Evolutionary conservation across 495 filamentous ascomycete genomes (phyloP).

Genomic region (Lophiotrema nucula): DNA sequence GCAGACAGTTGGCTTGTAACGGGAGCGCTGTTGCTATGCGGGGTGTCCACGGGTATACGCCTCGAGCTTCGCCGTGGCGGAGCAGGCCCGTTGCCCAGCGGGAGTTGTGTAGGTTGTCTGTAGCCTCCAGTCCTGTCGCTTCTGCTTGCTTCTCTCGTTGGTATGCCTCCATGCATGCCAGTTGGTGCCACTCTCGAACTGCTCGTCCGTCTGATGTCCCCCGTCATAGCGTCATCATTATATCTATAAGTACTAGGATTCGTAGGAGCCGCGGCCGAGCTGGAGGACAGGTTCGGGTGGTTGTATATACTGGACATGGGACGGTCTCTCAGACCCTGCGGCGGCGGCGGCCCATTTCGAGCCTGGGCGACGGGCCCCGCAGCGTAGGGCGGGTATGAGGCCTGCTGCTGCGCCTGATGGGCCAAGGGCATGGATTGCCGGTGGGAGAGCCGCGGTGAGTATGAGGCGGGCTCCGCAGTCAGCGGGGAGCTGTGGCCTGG

Average conservation of each 20-base stretch:
- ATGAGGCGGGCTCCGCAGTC: constrained; percentile 10
- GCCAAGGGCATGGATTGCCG: constrained; percentile 41
- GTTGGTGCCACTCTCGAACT: constrained; percentile 62
- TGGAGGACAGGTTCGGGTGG: constrained; percentile 42
- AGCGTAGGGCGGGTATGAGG: constrained; percentile 50
- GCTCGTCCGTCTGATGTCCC: constrained; percentile 59
- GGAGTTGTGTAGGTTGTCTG: constrained; percentile 54
- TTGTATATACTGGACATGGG: constrained; percentile 42
- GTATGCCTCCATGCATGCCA: constrained; percentile 63
- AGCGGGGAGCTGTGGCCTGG: constrained; percentile 19
- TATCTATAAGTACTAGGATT: constrained; percentile 41
- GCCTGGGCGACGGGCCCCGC: constrained; percentile 12
- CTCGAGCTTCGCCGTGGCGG: constrained; percentile 66
- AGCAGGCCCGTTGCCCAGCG: constrained; percentile 53
- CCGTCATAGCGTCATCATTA: constrained; percentile 37
- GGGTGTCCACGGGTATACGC: constrained; percentile 54
- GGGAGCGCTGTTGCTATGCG: constrained; percentile 41
- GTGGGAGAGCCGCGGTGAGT: constrained; percentile 29
- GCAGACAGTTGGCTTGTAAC: constrained; percentile 41
- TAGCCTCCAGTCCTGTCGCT: constrained; percentile 63
- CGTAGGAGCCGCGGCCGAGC: constrained; percentile 30
- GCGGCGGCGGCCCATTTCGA: constrained; percentile 23
- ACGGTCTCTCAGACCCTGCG: constrained; percentile 5
- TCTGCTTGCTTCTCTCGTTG: constrained; percentile 67
- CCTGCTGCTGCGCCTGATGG: constrained; percentile 39